phyloP scores from a whole-genome alignment of 2,329 filamentous ascomycete genomes.

The Diaporthe aspalathi region DNA sequence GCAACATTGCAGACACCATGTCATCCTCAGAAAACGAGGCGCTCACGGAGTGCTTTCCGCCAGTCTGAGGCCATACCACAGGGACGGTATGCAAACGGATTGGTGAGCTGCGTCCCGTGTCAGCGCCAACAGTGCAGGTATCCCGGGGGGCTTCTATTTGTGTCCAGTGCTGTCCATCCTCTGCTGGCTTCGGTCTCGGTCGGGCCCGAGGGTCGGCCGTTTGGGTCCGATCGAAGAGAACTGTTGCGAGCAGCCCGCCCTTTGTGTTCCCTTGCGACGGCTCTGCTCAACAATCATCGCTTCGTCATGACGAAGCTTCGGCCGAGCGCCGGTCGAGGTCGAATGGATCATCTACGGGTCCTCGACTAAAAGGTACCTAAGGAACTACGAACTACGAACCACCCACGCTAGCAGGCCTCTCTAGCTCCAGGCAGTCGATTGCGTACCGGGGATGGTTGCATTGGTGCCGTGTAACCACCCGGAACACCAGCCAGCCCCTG shows the following conservation, averaged over 20 bases:
- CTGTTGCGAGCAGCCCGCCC: background rate
- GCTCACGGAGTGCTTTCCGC: background rate
- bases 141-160: background rate
- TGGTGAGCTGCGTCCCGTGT: background rate
- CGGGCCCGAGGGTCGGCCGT: background rate
- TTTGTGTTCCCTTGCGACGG: background rate
- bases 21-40: background rate
- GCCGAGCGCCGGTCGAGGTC: background rate
- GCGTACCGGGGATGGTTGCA: background rate
- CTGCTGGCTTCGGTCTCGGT: background rate
- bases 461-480: background rate
- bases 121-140: too few relatives aligned
- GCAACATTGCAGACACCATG: background rate
- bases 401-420: background rate
- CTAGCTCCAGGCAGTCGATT: background rate
- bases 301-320: too few relatives aligned
- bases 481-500: conserved; percentile 13
- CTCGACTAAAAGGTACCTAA: too few relatives aligned
- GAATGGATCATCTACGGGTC: too few relatives aligned
- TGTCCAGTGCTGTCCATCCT: background rate
- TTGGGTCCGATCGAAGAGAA: background rate
- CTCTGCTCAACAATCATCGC: too few relatives aligned
- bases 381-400: too few relatives aligned
- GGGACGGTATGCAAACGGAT: background rate
- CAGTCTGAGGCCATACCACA: background rate